Conservation (phyloP, 306 rosid species). For the Dicorynia guianensis region DNA sequence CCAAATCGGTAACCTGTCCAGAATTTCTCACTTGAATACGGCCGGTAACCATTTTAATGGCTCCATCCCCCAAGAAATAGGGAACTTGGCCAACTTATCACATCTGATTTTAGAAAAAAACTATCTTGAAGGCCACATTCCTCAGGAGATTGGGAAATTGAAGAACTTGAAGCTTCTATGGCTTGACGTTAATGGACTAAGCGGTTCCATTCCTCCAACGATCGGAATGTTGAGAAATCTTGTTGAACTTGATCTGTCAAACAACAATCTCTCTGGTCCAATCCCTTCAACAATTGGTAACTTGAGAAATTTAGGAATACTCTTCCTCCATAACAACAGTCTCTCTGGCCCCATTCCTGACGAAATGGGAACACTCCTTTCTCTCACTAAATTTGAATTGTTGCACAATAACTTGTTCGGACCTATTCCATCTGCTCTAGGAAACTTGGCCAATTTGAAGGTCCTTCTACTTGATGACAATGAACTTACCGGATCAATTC, state of each 20-base stretch:
- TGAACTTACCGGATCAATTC: constrained; percentile 24
- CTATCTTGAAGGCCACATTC: not conserved
- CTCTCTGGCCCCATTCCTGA: not conserved
- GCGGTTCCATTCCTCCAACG: constrained; percentile 21
- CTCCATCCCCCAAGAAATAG: not conserved
- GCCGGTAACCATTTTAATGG: not conserved
- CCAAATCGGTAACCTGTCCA: constrained; percentile 23
- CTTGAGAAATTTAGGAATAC: not conserved
- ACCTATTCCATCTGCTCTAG: constrained; percentile 9
- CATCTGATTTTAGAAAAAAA: not conserved
- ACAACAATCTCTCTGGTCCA: not conserved
- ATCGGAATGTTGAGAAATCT: constrained; percentile 5
- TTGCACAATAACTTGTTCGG: not conserved
- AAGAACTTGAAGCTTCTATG: not conserved
- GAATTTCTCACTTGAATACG: not conserved
- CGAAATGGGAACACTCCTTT: not conserved
- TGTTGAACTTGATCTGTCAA: not conserved
- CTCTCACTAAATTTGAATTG: not conserved
- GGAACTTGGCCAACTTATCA: too few relatives aligned
- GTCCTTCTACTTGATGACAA: not conserved
- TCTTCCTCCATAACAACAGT: not conserved
- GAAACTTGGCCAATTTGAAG: constrained; percentile 17
- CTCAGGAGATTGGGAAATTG: constrained; percentile 24
- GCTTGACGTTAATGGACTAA: not conserved
- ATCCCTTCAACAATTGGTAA: constrained; percentile 18